Evolutionary conservation across 2,329 filamentous ascomycete genomes (phyloP).

Genomic region (Torrubiellomyces zombiae): DNA sequence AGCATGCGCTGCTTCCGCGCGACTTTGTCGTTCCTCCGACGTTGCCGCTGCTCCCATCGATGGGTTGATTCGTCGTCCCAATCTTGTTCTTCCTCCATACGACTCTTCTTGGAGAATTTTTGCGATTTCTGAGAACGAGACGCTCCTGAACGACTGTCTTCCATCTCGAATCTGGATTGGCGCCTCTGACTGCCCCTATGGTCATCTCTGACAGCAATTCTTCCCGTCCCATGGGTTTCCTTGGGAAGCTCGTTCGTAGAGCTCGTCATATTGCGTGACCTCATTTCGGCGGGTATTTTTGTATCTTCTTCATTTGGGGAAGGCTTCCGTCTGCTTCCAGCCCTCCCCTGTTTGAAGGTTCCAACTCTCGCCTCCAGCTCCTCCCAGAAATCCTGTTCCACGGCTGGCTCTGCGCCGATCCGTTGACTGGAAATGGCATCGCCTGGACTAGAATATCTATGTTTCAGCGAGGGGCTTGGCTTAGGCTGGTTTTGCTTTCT

Average conservation of each 20-base stretch:
- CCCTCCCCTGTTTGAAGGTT: slow-evolving; percentile 4
- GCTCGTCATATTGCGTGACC: too few relatives aligned
- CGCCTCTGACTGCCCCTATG: slow-evolving; percentile 9
- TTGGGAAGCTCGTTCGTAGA: too few relatives aligned
- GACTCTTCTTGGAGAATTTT: slow-evolving; percentile 7
- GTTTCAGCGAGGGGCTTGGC: slow-evolving; percentile 1
- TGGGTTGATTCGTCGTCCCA: slow-evolving; percentile 21
- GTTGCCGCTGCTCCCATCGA: slow-evolving; percentile 21
- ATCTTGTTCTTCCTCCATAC: slow-evolving; percentile 14
- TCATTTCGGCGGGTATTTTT: too few relatives aligned
- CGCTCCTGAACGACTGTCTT: slow-evolving; percentile 7
- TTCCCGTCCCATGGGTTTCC: too few relatives aligned
- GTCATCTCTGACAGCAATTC: slow-evolving; percentile 3
- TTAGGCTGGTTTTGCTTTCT: slow-evolving; percentile 3
- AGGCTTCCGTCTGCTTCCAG: slow-evolving; percentile 1
- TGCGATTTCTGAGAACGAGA: slow-evolving; percentile 11
- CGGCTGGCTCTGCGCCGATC: background rate
- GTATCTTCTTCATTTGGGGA: background rate
- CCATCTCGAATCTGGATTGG: slow-evolving; percentile 15
- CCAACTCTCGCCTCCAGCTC: slow-evolving; percentile 9
- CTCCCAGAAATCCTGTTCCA: slow-evolving; percentile 10
- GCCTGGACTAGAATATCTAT: background rate
- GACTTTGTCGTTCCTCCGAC: slow-evolving; percentile 25
- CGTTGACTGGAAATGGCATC: background rate
- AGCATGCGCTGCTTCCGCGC: slow-evolving; percentile 21